Evolutionary conservation across 2,329 filamentous ascomycete genomes (phyloP), one percentile per base, ranked within the genome.

Genomic region (Aspergillus sp.): DNA sequence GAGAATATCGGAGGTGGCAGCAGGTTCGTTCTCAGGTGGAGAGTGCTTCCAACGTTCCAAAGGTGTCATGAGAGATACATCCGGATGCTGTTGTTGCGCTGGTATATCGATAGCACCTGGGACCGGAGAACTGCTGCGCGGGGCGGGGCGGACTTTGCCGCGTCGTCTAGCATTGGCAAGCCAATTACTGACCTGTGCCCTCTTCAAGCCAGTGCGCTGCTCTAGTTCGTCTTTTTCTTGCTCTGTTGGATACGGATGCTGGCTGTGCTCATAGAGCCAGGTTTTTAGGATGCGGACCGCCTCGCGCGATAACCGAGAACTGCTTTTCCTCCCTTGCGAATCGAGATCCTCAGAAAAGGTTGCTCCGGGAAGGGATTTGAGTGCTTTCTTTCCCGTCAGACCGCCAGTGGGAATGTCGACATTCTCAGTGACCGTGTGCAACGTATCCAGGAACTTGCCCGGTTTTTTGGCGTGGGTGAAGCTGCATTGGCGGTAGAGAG

Each of bases 111-210:
- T 83, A 5, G 83, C 80, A 27, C 81, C 77, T 37, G 84, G 70
- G 53, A 84, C 80, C 1, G 88, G 86, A 5, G 88, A 90, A 12
- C 77, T 81, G 28, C 80, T 82, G 50, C 84, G 77, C 37, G 81
- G 81, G 2, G 57, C 48, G 45, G 79, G 74, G 38, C 83, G 80
- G 43, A 86, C 82, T 70, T 95, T 95, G 56, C 87, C 84, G 49
- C 90, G 79, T 44, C 90, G 81, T 35, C 90, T 82, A 45, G 89
- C 89, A 65, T 95, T 95, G 46, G 90, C 90, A 37, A 95, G 80
- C 90, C 90, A 95, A 62, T 94, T 95, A 8, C 84, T 85, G 55
- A 95, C 91, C 60, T 96, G 90, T 10, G 78, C 85, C 57, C 88
- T 82, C 62, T 82, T 90, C 33, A 96, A 74, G 6, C 89, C 88